Evolutionary conservation across 768 basidiomycete genomes (phyloP), one percentile per base, ranked within the genome.

Genomic region (Tulasnella sp.): DNA sequence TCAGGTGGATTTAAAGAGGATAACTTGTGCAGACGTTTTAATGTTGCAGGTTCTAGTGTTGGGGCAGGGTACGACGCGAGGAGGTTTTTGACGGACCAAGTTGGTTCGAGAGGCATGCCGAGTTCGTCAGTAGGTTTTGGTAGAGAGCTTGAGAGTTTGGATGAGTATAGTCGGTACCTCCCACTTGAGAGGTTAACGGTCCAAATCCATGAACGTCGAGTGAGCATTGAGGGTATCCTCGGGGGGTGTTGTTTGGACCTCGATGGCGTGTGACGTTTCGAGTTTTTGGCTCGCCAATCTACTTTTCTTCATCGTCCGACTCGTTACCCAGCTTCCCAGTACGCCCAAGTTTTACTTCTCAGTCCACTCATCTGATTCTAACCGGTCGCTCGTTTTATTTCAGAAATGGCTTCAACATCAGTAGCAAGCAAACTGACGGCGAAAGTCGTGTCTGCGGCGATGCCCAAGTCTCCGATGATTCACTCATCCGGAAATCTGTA

Each of bases 71-170:
- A 95, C 5, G 93, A 93, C 7, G 92, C 91, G 7, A 95, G 84
- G 11, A 95, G 87, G 71, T 91, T 85, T 81, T 90, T 87, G 70
- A 95, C 91, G 75, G 94, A 95, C 94, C 94, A 95, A 0, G 91
- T 91, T 29, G 93, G 91, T 69, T 84, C 83, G 0, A 86, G 78
- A 6, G 93, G 93, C 77, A 94, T 89, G 23, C 90, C 91, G 77
- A 85, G 88, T 5, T 87, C 83, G 81, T 94, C 92, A 1, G 87
- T 87, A 5, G 46, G n/a, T 46, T 77, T 37, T 75, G 39, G 29
- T 35, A 32, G 29, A 75, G 44, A 32, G 23, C 39, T 23, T 4
- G 48, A 51, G 18, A 20, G 20, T 18, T 73, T 84, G 81, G 39
- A 80, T 78, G 77, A 57, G 35, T 69, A 82, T 79, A 80, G 82